A percentile compares a stretch with the other conserved stretches of the same genome.
These are phyloP conservation scores for Medicago ruthenica DNA, from an alignment of 306 rosid species.

Conservation along the genomic window DNA sequence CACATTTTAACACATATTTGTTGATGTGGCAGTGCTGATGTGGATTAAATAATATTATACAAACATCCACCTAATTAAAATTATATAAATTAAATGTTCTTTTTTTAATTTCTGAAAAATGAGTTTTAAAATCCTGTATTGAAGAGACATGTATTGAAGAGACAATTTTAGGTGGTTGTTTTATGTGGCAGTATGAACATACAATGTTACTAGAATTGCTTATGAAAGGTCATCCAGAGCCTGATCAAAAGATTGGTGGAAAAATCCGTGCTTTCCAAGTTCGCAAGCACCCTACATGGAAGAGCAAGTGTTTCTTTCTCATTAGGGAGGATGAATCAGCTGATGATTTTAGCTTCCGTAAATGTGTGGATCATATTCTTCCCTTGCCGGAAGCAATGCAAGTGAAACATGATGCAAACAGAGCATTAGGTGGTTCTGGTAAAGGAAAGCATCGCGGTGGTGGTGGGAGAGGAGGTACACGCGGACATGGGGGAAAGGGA, in stretches of 20 bases:
- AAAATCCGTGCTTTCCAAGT: conserved; percentile 70
- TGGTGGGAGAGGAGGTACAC: no score
- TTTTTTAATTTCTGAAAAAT: no score
- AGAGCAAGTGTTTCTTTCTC: conserved; percentile 84
- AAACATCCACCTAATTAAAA: no score
- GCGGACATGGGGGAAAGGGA: conserved; percentile 58
- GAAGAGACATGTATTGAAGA: no score
- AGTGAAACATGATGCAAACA: conserved; percentile 54
- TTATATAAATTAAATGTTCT: no score
- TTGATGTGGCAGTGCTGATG: no score
- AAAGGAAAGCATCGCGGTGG: conserved; percentile 52
- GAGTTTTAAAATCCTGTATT: no score
- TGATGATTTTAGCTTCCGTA: conserved; percentile 92
- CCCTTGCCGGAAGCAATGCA: conserved; percentile 85
- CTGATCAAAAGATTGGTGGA: conserved; percentile 63
- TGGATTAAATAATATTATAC: no score
- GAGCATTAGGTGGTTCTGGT: conserved; percentile 51
- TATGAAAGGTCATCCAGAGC: conserved; percentile 71
- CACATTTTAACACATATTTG: no score
- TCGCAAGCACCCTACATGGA: conserved; percentile 72
- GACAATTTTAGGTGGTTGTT: no score
- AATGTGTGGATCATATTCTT: conserved; percentile 78
- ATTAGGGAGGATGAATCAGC: conserved; percentile 63
- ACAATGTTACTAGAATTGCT: conserved; percentile 70
- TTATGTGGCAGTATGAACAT: conserved; percentile 75